Base-by-base conservation (phyloP, 1,284 basidiomycete genomes). In the Rhodotorula sp. region DNA sequence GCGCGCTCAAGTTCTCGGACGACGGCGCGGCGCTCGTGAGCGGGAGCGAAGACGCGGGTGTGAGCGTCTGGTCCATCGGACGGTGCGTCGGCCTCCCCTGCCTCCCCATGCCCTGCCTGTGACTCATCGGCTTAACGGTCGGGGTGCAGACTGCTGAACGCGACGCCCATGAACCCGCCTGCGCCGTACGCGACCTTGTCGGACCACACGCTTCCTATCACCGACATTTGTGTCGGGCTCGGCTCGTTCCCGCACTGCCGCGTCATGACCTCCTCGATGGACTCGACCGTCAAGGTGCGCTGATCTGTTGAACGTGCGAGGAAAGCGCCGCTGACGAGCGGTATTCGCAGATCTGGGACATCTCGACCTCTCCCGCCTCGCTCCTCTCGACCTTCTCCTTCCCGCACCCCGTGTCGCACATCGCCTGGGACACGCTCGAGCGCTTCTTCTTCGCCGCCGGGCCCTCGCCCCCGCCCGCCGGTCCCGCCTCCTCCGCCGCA, bases 191-290 rank as follows among this genome's bases (percentile, higher is more conserved):
- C 88, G 77, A 88, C 88, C 3, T 84, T 98, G 23, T 87, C 90
- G 14, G 96, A 98, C 81, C 96, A 99, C 80, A 96, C 93, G 0
- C 86, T 98, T 4, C 90, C 91, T 10, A 86, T 99, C 34, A 91
- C 91, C 7, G 91, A 92, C 77, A 85, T 98, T 49, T 81, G 85
- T 25, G 89, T 93, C 74, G 92, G 93, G 7, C 81, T 90, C 55
- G 93, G 93, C 9, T 74, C 84, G 1, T 95, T 93, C 81, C 92
- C 93, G 1, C 69, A 77, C 23, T 86, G 85, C 58, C 86, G 91
- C 61, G 80, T 93, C 50, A 85, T 95, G 77, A 92, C 93, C 0
- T 88, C 90, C 10, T 92, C 92, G 0, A 81, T 91, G 53, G 96
- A 98, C 80, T 90, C 92, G 72, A 91, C 91, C n/a, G 91, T 93